Percentiles rank a stretch among this genome's conserved stretches.
Conservation (phyloP, 192 early-diverging fungal genomes). For the Chytriomyces sp. region DNA sequence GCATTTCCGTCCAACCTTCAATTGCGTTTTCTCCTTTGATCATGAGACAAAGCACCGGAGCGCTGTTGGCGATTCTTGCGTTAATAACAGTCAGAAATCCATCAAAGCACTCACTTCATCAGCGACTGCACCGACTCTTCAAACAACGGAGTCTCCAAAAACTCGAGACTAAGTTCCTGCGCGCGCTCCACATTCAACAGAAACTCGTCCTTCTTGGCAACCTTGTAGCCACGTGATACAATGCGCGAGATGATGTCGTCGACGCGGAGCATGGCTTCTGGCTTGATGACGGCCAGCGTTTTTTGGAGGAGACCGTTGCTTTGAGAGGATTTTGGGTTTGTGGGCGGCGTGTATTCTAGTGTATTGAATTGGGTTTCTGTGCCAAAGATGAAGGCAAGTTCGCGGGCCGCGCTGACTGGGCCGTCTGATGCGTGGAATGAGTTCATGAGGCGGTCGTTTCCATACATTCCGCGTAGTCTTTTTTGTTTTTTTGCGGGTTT, state of each 20-base stretch:
- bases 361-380: background rate
- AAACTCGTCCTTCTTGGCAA: slow-evolving; percentile 57
- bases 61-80: slow-evolving; percentile 23
- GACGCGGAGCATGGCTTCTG: slow-evolving; percentile 45
- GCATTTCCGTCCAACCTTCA: slow-evolving; percentile 55
- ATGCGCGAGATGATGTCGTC: slow-evolving; percentile 61
- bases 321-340: slow-evolving; percentile 6
- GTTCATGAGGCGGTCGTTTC: slow-evolving; percentile 60
- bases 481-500: background rate
- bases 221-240: slow-evolving; percentile 49
- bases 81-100: background rate
- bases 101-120: slow-evolving; percentile 27
- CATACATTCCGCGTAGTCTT: slow-evolving; percentile 53
- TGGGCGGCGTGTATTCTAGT: slow-evolving; percentile 7
- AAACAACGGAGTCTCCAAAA: slow-evolving; percentile 43
- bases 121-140: slow-evolving; percentile 44
- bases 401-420: slow-evolving; percentile 45
- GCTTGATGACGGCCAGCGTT: slow-evolving; percentile 61
- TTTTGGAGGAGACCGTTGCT: slow-evolving; percentile 43
- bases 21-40: slow-evolving; percentile 60
- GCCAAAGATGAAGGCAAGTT: slow-evolving; percentile 52
- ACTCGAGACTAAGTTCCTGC: slow-evolving; percentile 47
- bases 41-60: slow-evolving; percentile 44
- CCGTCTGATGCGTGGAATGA: slow-evolving; percentile 62
- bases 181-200: slow-evolving; percentile 45